Evolutionary conservation across 306 rosid genomes (phyloP).

Genomic region (Casuarina glauca): DNA sequence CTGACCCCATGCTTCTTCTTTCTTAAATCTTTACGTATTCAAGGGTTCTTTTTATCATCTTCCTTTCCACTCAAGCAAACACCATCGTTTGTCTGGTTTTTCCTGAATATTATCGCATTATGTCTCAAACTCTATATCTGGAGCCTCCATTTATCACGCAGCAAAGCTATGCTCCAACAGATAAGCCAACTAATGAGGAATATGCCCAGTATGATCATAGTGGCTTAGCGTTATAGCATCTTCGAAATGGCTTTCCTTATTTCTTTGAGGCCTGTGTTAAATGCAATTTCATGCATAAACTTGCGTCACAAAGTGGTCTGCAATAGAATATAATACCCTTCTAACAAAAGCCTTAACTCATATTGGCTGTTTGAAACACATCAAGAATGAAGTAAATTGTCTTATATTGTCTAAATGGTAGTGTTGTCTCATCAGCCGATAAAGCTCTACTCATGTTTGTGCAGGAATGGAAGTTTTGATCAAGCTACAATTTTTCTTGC

Average conservation of each 20-base stretch:
- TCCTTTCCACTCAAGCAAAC: not conserved
- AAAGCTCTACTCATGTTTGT: no score
- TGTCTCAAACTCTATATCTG: not conserved
- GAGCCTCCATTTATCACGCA: not conserved
- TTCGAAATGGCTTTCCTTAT: not conserved
- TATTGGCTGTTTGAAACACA: no score
- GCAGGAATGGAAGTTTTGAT: conserved; percentile 38
- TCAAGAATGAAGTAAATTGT: no score
- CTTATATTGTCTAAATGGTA: no score
- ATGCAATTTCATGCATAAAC: no score
- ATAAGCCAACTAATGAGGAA: not conserved
- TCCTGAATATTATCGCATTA: not conserved
- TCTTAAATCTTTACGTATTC: not conserved
- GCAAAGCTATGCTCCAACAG: not conserved
- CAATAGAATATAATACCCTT: no score
- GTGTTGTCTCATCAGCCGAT: no score
- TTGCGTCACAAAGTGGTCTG: no score
- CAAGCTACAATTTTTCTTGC: conserved; percentile 65
- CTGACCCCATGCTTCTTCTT: not conserved
- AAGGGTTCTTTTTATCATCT: not conserved
- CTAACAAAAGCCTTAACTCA: no score
- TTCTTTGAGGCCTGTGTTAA: not conserved
- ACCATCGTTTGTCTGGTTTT: not conserved
- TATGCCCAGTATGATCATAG: not conserved
- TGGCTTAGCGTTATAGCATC: not conserved